A percentile compares a stretch with the other conserved stretches of the same genome.
Evolutionary conservation across 257 asterid genomes (phyloP).

Genomic region (Leonotis leonurus): DNA sequence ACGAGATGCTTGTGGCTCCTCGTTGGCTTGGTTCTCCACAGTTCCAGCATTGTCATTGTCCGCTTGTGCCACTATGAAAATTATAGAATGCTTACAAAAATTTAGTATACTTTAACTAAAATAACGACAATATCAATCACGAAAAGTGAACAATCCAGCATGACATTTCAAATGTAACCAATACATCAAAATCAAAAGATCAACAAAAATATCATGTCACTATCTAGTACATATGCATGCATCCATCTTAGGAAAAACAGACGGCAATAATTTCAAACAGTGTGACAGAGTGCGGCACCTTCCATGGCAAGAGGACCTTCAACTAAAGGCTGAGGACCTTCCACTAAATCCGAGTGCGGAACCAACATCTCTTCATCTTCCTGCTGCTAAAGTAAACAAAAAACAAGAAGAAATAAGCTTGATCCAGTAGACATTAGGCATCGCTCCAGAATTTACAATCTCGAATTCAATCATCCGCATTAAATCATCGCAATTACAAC

Average conservation of each 20-base stretch:
- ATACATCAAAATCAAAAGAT: background rate
- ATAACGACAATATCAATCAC: background rate
- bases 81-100: background rate
- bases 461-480: slow-evolving; percentile 16
- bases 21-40: slow-evolving; percentile 71
- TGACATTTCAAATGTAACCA: slow-evolving; percentile 4
- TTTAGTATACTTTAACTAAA: slow-evolving; percentile 10
- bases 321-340: slow-evolving; percentile 75
- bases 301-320: slow-evolving; percentile 94
- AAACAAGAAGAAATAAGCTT: background rate
- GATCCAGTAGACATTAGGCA: slow-evolving; percentile 39
- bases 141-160: background rate
- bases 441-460: slow-evolving; percentile 12
- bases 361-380: slow-evolving; percentile 95
- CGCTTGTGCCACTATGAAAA: slow-evolving; percentile 36
- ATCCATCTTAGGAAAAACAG: background rate
- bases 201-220: background rate
- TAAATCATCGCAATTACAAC: slow-evolving; percentile 20
- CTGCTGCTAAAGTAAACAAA: slow-evolving; percentile 42
- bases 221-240: slow-evolving; percentile 5
- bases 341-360: slow-evolving; percentile 69
- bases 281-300: slow-evolving; percentile 36
- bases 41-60: slow-evolving; percentile 58
- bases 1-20: slow-evolving; percentile 77
- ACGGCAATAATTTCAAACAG: slow-evolving; percentile 1